These are phyloP conservation scores for Ziziphus jujuba DNA, from an alignment of 306 rosid genomes.

Conservation along the genomic window DNA sequence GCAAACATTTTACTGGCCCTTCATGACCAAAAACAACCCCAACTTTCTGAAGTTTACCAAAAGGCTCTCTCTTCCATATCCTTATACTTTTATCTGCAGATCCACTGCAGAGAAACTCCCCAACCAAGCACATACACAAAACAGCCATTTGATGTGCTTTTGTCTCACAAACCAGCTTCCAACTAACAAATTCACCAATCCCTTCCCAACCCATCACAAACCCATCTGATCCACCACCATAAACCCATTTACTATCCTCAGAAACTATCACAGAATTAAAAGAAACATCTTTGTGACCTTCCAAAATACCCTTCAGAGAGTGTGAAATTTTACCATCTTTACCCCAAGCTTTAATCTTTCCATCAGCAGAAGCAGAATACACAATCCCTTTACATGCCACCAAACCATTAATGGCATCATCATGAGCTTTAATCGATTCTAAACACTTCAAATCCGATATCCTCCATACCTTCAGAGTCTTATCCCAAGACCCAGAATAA, in stretches of 20 bases:
- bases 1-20: conserved; percentile 94
- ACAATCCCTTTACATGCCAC: conserved; percentile 65
- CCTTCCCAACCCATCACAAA: conserved; percentile 74
- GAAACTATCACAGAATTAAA: conserved; percentile 70
- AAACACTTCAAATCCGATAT: conserved; percentile 82
- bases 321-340: conserved; percentile 47
- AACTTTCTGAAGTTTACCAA: conserved; percentile 65
- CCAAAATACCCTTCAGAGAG: conserved; percentile 54
- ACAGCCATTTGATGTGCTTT: conserved; percentile 83
- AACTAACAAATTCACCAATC: conserved; percentile 23
- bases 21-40: conserved; percentile 70
- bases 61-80: conserved; percentile 74
- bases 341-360: conserved; percentile 88
- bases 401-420: conserved; percentile 85
- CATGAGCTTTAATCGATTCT: conserved; percentile 86
- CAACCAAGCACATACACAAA: conserved; percentile 64
- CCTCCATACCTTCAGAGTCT: conserved; percentile 82
- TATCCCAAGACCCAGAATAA: conserved; percentile 96
- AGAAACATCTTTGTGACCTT: conserved; percentile 78
- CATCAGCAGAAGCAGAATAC: conserved; percentile 97
- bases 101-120: conserved; percentile 72
- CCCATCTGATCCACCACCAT: conserved; percentile 78
- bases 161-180: conserved; percentile 63
- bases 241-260: conserved; percentile 79
- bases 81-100: conserved; percentile 88